Base-by-base conservation (phyloP, 768 basidiomycete species). In the Suillus cothurnatus region DNA sequence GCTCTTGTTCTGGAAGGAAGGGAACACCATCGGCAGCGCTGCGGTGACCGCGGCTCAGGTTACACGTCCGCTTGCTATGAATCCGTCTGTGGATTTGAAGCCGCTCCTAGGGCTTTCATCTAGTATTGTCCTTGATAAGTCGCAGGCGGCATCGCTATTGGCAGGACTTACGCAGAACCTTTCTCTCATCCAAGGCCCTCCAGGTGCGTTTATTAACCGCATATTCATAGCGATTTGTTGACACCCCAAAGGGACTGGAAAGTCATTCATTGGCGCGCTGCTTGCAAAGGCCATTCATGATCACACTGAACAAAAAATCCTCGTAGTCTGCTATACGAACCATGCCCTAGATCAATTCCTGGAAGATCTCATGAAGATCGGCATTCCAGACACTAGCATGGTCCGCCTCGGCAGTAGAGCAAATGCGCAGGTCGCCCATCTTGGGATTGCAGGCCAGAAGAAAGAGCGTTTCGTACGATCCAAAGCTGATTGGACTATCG, bases 301-400 rank as follows among this genome's bases (percentile, higher is more conserved):
- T 17, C 73, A 74, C 61, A 84, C 84, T 0, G 21, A 69, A 0
- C 77, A 81, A 60, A 85, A 72, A 0, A 89, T 92, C 28, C 82
- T 91, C 5, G 88, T 91, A 1, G 86, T 89, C 21, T 90, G 89
- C 67, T 91, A 85, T 66, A 92, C 90, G 1, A 92, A 92, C 64
- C 90, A 92, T 53, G 90, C 90, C 0, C 81, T 92, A 0, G 90
- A 91, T 66, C 86, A 90, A 60, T 88, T 92, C 62, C 79, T 92
- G 5, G 84, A 85, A 28, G 85, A 87, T 61, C 81, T 92, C 2
- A 71, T 91, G 2, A 79, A 81, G 23, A 86, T 87, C 36, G 88
- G 87, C 0, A 89, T 92, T 4, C 81, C 84, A 1, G 50, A 66
- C 0, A 12, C 52, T 0, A 78, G 73, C 36, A 84, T 92, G 61